phyloP scores from a whole-genome alignment of 2,329 filamentous ascomycete genomes.

The Venturia oleaginea region DNA sequence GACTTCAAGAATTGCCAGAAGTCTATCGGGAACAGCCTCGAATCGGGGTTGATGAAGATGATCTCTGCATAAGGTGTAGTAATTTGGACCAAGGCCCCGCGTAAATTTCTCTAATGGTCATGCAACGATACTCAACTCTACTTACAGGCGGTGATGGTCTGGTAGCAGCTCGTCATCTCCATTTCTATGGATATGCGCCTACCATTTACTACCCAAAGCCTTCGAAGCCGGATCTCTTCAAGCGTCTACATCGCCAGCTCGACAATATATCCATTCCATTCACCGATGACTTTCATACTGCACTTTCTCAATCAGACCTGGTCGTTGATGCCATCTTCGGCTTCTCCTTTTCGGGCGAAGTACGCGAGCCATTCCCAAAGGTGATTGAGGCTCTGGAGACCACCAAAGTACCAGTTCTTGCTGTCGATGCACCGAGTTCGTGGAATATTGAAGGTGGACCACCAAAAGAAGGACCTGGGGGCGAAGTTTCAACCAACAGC shows the following conservation, averaged over 20 bases:
- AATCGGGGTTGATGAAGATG: too few relatives aligned
- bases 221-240: constrained; percentile 67
- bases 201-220: constrained; percentile 90
- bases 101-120: too few relatives aligned
- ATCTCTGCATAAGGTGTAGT: too few relatives aligned
- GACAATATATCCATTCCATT: constrained; percentile 77
- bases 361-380: constrained; percentile 81
- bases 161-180: constrained; percentile 84
- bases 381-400: constrained; percentile 71
- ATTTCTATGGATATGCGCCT: constrained; percentile 84
- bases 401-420: constrained; percentile 67
- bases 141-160: constrained; percentile 76
- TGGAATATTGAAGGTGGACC: constrained; percentile 91
- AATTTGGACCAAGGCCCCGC: too few relatives aligned
- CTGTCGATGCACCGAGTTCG: constrained; percentile 86
- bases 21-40: too few relatives aligned
- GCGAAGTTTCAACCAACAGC: constrained; percentile 71
- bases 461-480: constrained; percentile 66
- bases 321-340: constrained; percentile 91
- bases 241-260: constrained; percentile 79
- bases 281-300: constrained; percentile 64
- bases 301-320: constrained; percentile 63
- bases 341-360: constrained; percentile 85
- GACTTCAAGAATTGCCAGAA: too few relatives aligned
- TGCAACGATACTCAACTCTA: background rate